Base-by-base conservation (phyloP, 257 asterid species). In the Cordia subcordata region DNA sequence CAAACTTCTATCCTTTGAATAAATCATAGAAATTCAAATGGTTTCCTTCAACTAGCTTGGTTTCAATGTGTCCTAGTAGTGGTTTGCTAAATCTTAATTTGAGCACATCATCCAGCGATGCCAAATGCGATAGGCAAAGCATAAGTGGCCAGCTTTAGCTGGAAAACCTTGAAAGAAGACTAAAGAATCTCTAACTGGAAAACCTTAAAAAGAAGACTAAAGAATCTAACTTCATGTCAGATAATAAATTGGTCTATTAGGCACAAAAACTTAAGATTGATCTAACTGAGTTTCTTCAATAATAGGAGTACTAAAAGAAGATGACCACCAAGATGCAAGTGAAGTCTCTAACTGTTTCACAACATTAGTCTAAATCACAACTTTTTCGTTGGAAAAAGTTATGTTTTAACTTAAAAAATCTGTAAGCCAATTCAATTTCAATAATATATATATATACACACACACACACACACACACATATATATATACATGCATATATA, bases 1-100 rank as follows among this genome's bases (percentile, higher is more conserved):
- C 87, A 13, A 88, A 72, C 55, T 80, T 84, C 84, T 86, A 84
- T 69, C 99, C 96, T 15, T 66, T 79, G 77, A 88, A 78, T 82
- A 88, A 88, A 70, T 82, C 95, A 10, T 90, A 86, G 17, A 88
- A 85, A 83, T 74, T 88, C 90, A 92, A 92, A 66, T 86, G 97
- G 97, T 84, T 88, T 68, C 86, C 96, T 62, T 76, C 97, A 4
- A 78, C 62, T 32, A 75, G 45, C 19, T 72, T 71, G 45, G 19
- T 49, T 60, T 76, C 93, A 12, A 50, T 70, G 68, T 72, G 86
- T 8, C 95, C 90, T 0, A 65, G 64, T 8, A 82, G 80, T 0
- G 96, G 97, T 12, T 71, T 92, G 73, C 89, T 92, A 3, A 92
- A 92, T 58, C 45, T 92, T 55, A 92, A 72, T 47, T 62, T 85